These are phyloP conservation scores for Pulveroboletus sp. DNA, from an alignment of 768 basidiomycete species.

Conservation along the genomic window DNA sequence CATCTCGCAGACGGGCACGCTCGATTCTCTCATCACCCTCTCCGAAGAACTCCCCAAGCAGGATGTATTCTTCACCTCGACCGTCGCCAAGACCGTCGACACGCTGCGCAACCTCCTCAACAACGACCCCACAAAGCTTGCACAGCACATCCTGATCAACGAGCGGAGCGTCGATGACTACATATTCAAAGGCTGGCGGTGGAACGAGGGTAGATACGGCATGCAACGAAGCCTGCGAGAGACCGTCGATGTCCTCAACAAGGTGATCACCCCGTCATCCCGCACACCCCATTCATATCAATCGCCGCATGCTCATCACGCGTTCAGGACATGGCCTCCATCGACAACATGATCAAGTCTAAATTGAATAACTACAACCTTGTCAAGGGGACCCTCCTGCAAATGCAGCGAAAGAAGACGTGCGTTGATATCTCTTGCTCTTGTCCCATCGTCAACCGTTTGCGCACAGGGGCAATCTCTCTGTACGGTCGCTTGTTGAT, in stretches of 20 bases:
- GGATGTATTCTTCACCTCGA: constrained; percentile 81
- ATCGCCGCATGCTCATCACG: constrained; percentile 23
- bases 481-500: constrained; percentile 82
- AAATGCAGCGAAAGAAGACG: constrained; percentile 95
- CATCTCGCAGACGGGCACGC: constrained; percentile 77
- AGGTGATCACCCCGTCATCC: constrained; percentile 46
- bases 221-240: constrained; percentile 79
- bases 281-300: constrained; percentile 17
- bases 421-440: constrained; percentile 34
- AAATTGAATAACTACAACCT: constrained; percentile 92
- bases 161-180: constrained; percentile 79
- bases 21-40: constrained; percentile 82
- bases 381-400: constrained; percentile 86
- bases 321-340: constrained; percentile 80
- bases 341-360: constrained; percentile 91
- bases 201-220: constrained; percentile 93
- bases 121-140: constrained; percentile 76
- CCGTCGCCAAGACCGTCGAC: constrained; percentile 91
- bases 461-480: constrained; percentile 81
- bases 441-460: constrained; percentile 5
- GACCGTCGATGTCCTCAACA: constrained; percentile 80
- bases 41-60: constrained; percentile 94
- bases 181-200: constrained; percentile 78
- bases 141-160: constrained; percentile 76
- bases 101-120: constrained; percentile 87